phyloP scores from a whole-genome alignment of 768 basidiomycete genomes.

The Phlebiopsis gigantea region DNA sequence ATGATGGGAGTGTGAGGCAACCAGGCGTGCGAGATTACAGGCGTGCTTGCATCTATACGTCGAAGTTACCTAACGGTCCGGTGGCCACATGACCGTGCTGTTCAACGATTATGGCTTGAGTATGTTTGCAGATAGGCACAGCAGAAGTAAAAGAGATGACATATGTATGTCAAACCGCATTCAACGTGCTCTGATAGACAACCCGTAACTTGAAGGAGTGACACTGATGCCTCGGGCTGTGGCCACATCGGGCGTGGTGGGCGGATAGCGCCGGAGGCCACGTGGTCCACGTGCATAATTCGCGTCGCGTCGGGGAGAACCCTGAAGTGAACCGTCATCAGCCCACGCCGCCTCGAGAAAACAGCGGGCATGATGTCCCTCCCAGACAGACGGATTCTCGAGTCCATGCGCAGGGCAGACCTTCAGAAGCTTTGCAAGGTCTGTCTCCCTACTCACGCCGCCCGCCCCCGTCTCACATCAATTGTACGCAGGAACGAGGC shows the following conservation, averaged over 20 bases:
- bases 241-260: neutral
- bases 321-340: slow-evolving; percentile 9
- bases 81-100: neutral
- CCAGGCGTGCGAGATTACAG: neutral
- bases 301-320: slow-evolving; percentile 14
- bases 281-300: slow-evolving; percentile 13
- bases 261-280: neutral
- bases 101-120: neutral
- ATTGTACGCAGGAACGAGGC: slow-evolving; percentile 57
- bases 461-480: neutral
- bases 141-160: neutral
- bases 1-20: slow-evolving; percentile 9
- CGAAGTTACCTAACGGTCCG: neutral
- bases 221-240: too few relatives aligned
- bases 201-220: too few relatives aligned
- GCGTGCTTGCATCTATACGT: neutral
- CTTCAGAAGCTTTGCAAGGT: slow-evolving; percentile 65
- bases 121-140: neutral
- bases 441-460: neutral
- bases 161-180: too few relatives aligned
- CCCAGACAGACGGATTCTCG: slow-evolving; percentile 36
- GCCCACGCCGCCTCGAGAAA: slow-evolving; percentile 1
- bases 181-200: too few relatives aligned
- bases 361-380: slow-evolving; percentile 34
- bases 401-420: slow-evolving; percentile 49